Conservation (phyloP, 345 rosid species). For the Bretschneidera sinensis region DNA sequence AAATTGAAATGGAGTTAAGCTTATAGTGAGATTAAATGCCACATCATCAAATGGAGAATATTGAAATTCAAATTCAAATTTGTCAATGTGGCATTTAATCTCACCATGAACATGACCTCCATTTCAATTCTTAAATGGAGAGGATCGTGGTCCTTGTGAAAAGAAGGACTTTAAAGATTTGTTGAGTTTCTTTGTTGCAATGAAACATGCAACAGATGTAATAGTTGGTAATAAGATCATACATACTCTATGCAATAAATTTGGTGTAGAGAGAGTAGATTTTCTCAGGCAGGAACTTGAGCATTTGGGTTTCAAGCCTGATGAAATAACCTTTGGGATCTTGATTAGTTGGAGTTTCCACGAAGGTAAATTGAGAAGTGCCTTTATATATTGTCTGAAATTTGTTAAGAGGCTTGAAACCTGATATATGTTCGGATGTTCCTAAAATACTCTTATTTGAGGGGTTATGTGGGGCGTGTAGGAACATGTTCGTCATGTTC, state of each 20-base stretch:
- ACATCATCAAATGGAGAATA: too few relatives aligned
- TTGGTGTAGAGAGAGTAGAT: slow-evolving; percentile 52
- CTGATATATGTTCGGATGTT: slow-evolving; percentile 34
- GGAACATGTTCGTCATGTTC: slow-evolving; percentile 39
- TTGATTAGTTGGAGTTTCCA: slow-evolving; percentile 66
- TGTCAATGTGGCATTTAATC: too few relatives aligned
- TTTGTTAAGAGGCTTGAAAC: slow-evolving; percentile 51
- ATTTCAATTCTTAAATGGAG: too few relatives aligned
- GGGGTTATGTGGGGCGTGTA: slow-evolving; percentile 51
- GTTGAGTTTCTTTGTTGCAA: slow-evolving; percentile 43
- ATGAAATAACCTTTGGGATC: slow-evolving; percentile 59
- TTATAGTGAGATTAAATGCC: too few relatives aligned
- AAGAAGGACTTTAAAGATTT: slow-evolving; percentile 77
- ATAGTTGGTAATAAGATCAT: slow-evolving; percentile 57
- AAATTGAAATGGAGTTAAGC: too few relatives aligned
- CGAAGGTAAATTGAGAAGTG: slow-evolving; percentile 48
- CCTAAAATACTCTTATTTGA: slow-evolving; percentile 58
- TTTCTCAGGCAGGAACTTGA: slow-evolving; percentile 51
- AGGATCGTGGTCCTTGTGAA: too few relatives aligned
- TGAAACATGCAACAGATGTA: slow-evolving; percentile 38
- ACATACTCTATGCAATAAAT: slow-evolving; percentile 40
- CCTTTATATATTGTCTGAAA: slow-evolving; percentile 48
- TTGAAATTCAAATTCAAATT: too few relatives aligned
- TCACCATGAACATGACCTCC: too few relatives aligned
- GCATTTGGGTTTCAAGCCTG: slow-evolving; percentile 49